Percentiles rank a stretch among this genome's conserved stretches.
phyloP scores from a whole-genome alignment of 2,329 filamentous ascomycete species.

The Pseudocercospora pini-densiflorae region DNA sequence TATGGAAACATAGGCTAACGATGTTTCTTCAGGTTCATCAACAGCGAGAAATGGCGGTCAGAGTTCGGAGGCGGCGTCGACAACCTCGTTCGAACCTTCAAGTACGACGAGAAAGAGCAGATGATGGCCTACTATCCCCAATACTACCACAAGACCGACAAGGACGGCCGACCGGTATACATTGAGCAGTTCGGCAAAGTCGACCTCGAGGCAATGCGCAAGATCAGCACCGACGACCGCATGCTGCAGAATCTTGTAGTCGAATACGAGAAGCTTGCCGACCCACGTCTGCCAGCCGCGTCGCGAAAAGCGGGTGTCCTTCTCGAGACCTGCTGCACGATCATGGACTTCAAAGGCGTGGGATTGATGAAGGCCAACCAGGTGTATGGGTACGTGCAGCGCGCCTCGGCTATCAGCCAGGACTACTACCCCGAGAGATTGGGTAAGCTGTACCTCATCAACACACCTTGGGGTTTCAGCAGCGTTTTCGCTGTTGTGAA shows the following conservation, averaged over 20 bases:
- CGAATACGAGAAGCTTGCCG: conserved; percentile 95
- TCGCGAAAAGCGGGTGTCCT: conserved; percentile 88
- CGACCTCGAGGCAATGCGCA: conserved; percentile 85
- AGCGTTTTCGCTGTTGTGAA: conserved; percentile 85
- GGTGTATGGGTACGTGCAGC: conserved; percentile 86
- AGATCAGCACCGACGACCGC: conserved; percentile 88
- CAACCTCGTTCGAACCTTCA: conserved; percentile 77
- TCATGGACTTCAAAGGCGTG: conserved; percentile 97
- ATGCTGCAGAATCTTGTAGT: conserved; percentile 97
- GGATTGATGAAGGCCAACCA: conserved; percentile 78
- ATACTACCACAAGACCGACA: conserved; percentile 98
- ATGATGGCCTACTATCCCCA: conserved; percentile 94
- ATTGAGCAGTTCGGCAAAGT: conserved; percentile 96
- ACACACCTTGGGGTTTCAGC: conserved; percentile 94
- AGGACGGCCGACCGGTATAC: conserved; percentile 94
- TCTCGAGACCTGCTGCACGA: conserved; percentile 96
- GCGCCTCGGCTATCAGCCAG: conserved; percentile 87
- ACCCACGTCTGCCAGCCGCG: conserved; percentile 92
- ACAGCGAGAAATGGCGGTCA: conserved; percentile 89
- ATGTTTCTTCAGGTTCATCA: conserved; percentile 72
- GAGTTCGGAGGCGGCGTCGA: conserved; percentile 77
- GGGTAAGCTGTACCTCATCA: conserved; percentile 96
- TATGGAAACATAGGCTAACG: conserved; percentile 31
- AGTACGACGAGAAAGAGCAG: conserved; percentile 82
- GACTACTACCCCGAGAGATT: conserved; percentile 99